Base-by-base conservation (phyloP, 768 basidiomycete genomes). In the Galerina marginata region DNA sequence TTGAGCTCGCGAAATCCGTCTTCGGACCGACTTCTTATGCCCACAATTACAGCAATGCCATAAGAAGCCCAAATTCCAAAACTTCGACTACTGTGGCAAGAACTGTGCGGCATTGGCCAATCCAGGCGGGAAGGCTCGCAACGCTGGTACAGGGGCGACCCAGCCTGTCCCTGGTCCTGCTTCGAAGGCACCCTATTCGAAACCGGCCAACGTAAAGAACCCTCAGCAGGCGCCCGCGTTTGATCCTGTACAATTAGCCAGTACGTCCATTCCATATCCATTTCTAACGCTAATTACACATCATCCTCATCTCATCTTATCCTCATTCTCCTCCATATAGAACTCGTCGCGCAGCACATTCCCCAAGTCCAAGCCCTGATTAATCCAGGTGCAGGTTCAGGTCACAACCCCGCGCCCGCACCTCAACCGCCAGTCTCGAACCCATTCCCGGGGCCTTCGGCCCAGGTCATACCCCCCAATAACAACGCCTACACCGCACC, bases 41-140 rank as follows among this genome's bases (percentile, higher is more conserved):
- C 10, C 9, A 20, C 39, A 9, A 15, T 48, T 50, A 3, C 62
- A 84, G 83, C 74, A 82, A 61, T 89, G 88, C 65, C 81, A 84
- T 61, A 79, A 79, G 67, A 85, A 83, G 60, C 84, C 86, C 4
- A 89, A 86, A 70, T 85, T 81, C 65, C 81, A 79, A 63, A 79
- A 76, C 62, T 84, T 85, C 64, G 82, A 84, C 52, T 89, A 80
- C 65, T 89, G 88, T 59, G 85, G 88, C 56, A 85, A 86, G 78
- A 85, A 81, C 54, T 89, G 88, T 65, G 87, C 86, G 15, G 70
- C 79, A 14, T 60, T 78, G 50, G 86, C 86, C 20, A 73, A 71
- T 33, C 67, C 73, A 10, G 65, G 62, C n/a, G 71, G 68, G 4
- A 71, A 66, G 25, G 23, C 64, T 46, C 53, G 61, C 42, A 59